Percentiles rank a stretch among this genome's conserved stretches.
phyloP scores from a whole-genome alignment of 345 rosid genomes.

The Gossypium herbaceum region DNA sequence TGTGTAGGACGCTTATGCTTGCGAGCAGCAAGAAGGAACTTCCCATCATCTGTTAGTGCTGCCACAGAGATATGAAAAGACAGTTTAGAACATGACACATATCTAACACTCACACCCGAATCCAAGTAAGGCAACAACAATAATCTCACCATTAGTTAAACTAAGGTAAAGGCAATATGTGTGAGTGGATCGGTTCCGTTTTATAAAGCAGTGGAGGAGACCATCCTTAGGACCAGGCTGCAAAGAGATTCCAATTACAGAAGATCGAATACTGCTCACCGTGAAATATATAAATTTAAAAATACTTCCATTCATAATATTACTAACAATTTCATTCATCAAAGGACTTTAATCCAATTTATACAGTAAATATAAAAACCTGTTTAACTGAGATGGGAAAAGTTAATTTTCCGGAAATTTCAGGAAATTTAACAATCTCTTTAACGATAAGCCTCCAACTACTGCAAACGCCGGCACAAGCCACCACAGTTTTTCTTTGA shows the following conservation, averaged over 20 bases:
- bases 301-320: background rate
- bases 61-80: conserved; percentile 11
- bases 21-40: conserved; percentile 69
- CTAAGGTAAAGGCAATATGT: conserved; percentile 61
- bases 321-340: background rate
- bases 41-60: conserved; percentile 60
- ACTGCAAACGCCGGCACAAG: conserved; percentile 80
- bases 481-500: conserved; percentile 58
- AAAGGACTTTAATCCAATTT: background rate
- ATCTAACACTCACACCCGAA: background rate
- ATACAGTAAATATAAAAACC: conserved; percentile 30
- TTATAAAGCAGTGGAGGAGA: conserved; percentile 61
- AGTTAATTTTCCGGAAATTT: conserved; percentile 61
- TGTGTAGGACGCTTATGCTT: conserved; percentile 59
- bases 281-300: background rate
- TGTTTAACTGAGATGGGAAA: conserved; percentile 85
- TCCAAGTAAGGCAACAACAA: background rate
- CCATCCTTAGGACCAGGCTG: conserved; percentile 74
- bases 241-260: conserved; percentile 19
- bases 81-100: background rate
- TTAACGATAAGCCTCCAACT: conserved; percentile 59
- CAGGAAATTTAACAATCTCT: conserved; percentile 63
- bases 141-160: conserved; percentile 50
- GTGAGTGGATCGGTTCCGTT: conserved; percentile 49
- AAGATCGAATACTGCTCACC: background rate